phyloP scores from a whole-genome alignment of 805 yeast species.

The Scheffersomyces stipitis region DNA sequence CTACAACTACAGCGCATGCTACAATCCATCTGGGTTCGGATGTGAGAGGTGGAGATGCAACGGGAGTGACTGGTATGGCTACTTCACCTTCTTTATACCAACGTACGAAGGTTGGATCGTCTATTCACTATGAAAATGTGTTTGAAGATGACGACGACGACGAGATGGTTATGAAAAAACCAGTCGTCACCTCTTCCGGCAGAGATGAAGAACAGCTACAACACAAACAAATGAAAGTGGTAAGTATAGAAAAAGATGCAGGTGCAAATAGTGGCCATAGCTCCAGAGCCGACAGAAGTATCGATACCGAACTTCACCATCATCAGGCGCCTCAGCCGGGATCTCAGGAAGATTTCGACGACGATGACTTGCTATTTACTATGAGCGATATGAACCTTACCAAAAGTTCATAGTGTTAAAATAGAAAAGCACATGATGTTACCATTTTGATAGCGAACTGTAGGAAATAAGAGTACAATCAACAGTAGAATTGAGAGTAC shows the following conservation, averaged over 20 bases:
- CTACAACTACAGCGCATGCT: constrained; percentile 25
- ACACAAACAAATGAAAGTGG: background rate
- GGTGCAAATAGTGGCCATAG: background rate
- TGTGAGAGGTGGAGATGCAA: constrained; percentile 1
- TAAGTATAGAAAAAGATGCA: no score
- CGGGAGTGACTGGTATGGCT: constrained; percentile 29
- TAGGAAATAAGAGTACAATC: no score
- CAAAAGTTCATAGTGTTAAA: no score
- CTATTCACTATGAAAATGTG: constrained; percentile 37
- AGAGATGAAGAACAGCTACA: background rate
- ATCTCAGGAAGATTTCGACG: constrained; percentile 31
- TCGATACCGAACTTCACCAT: no score
- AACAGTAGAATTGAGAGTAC: no score
- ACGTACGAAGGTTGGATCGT: constrained; percentile 9
- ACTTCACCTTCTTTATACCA: constrained; percentile 35
- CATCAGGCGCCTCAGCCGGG: background rate
- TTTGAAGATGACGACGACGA: constrained; percentile 54
- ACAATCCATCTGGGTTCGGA: constrained; percentile 5
- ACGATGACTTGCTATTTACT: constrained; percentile 65
- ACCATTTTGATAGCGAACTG: no score
- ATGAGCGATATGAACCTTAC: constrained; percentile 73
- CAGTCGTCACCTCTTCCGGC: background rate
- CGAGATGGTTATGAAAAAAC: constrained; percentile 10
- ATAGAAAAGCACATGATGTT: no score
- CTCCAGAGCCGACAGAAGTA: no score